These are phyloP conservation scores for Sphaerulina vaccinii DNA, from an alignment of 2,329 filamentous ascomycete species.

Conservation along the genomic window DNA sequence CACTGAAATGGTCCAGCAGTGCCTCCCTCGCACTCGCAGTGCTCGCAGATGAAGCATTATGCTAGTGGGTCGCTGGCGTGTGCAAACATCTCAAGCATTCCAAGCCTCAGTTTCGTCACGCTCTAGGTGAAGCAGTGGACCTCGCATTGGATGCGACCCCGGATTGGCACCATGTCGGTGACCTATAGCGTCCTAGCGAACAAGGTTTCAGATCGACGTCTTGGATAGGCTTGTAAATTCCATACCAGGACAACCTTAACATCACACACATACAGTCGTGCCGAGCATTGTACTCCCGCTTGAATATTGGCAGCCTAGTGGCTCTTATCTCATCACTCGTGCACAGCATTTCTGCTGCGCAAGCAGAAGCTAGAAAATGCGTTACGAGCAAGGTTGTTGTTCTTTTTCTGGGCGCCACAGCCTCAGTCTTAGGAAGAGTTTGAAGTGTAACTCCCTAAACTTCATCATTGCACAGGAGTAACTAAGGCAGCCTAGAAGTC, in stretches of 20 bases:
- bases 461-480: slow-evolving; percentile 1
- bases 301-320: neutral
- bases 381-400: neutral
- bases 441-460: slow-evolving; percentile 7
- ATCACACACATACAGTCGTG: neutral
- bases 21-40: too few relatives aligned
- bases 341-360: neutral
- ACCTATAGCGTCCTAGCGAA: neutral
- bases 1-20: too few relatives aligned
- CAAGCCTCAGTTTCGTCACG: neutral
- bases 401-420: slow-evolving; percentile 1
- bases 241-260: neutral
- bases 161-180: neutral
- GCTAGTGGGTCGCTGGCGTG: neutral
- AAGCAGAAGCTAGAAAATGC: neutral
- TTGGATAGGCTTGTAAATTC: slow-evolving; percentile 1
- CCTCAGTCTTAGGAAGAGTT: slow-evolving; percentile 1
- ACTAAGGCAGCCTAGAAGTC: neutral
- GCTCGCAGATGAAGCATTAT: neutral
- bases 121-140: neutral
- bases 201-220: slow-evolving; percentile 6
- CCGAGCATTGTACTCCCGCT: neutral
- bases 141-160: slow-evolving; percentile 11
- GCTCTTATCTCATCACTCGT: neutral
- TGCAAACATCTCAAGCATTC: neutral